Base-by-base conservation (phyloP, 1,284 basidiomycete species). In the Uromyces viciae-fabae region DNA sequence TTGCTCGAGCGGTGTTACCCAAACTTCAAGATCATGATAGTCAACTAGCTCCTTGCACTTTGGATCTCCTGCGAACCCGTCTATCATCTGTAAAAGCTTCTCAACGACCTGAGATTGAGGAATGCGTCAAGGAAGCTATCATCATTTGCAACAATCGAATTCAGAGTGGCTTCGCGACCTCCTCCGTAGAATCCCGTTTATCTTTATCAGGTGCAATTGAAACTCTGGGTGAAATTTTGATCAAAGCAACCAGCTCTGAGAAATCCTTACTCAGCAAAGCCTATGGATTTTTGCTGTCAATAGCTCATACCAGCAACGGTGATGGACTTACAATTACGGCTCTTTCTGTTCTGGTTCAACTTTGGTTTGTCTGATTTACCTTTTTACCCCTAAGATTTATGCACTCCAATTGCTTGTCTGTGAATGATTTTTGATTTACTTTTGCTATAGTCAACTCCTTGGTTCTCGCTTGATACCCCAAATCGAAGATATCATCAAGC, bases 61-160 rank as follows among this genome's bases (percentile, higher is more conserved):
- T 81, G n/a, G 79, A 66, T 43, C 60, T 81, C 28, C 49, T 81
- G 46, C 56, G 71, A 31, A 52, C 62, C 11, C 72, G 72, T 75
- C 54, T 81, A 52, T 56, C 72, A 56, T 64, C 46, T 25, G 71
- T 81, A 17, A 74, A 75, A 52, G 58, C 79, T 56, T 31, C 62
- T 49, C 71, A 66, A 25, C 40, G 79, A 58, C 43, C 71, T 42
- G 79, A 81, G 36, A 25, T 81, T 28, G 79, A 74, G 56, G 40
- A 19, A 46, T 81, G 79, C 38, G 72, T 81, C 8, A 68, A 66
- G 25, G 58, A 72, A 40, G 79, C 62, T 38, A 43, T 81, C 60
- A 49, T 46, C 38, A 66, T 73, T 40, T 74, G 71, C 58, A 66
- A 31, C 42, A 75, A 54, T 7, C 58, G 79, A 19, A 81, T 81